Evolutionary conservation across 352 stramenopile genomes (phyloP).

Genomic region (Pythium myriotylum): DNA sequence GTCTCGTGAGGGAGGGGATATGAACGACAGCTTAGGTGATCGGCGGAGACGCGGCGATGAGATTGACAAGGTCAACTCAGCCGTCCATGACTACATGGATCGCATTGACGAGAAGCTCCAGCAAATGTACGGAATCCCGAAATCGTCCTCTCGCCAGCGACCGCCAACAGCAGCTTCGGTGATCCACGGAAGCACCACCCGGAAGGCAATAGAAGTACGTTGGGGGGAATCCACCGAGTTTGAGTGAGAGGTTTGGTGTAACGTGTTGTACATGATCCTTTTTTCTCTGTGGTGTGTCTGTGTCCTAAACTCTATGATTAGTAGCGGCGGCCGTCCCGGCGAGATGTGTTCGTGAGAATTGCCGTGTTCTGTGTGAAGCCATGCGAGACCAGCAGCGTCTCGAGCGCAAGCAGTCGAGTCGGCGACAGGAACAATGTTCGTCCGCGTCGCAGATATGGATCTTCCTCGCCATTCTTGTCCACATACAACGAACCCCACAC

Average conservation of each 20-base stretch:
- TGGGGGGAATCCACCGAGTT: slow-evolving; percentile 14
- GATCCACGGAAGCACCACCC: slow-evolving; percentile 7
- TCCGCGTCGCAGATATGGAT: slow-evolving; percentile 75
- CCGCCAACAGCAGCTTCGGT: slow-evolving; percentile 7
- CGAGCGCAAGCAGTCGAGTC: slow-evolving; percentile 55
- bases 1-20: not conserved
- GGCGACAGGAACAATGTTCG: slow-evolving; percentile 75
- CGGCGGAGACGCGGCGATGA: slow-evolving; percentile 34
- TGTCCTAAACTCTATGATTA: slow-evolving; percentile 18
- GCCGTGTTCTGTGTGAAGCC: slow-evolving; percentile 77
- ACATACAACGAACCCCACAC: slow-evolving; percentile 86
- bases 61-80: slow-evolving; percentile 72
- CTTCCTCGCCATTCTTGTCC: slow-evolving; percentile 86
- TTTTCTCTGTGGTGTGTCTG: slow-evolving; percentile 1
- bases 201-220: slow-evolving; percentile 8
- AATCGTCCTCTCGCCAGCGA: slow-evolving; percentile 33
- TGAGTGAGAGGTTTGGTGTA: slow-evolving; percentile 2
- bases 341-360: slow-evolving; percentile 77
- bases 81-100: slow-evolving; percentile 82
- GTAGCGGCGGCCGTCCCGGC: slow-evolving; percentile 78
- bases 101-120: slow-evolving; percentile 79
- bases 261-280: not conserved
- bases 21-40: not conserved
- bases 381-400: slow-evolving; percentile 74
- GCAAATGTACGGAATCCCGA: slow-evolving; percentile 78